Conservation (phyloP, 2,329 filamentous ascomycete genomes). For the Alternaria dauci region DNA sequence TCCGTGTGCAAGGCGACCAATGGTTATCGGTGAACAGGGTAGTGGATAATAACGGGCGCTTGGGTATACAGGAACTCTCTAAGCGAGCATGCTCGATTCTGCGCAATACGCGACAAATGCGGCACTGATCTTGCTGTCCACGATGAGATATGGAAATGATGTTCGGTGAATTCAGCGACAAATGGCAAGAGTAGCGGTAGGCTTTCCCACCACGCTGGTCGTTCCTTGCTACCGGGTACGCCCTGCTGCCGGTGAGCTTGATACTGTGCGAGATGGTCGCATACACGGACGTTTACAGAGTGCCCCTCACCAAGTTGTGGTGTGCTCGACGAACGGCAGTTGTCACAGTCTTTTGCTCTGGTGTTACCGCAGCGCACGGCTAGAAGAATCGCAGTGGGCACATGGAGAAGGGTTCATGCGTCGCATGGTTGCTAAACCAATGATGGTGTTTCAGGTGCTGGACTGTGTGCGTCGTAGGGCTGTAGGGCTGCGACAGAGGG, state of each 20-base stretch:
- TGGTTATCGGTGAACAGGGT: constrained; percentile 25
- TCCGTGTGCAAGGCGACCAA: constrained; percentile 27
- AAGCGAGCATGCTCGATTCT: constrained; percentile 17
- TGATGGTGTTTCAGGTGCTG: constrained; percentile 15
- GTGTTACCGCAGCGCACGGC: constrained; percentile 18
- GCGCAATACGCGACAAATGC: constrained; percentile 19
- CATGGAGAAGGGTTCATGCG: constrained; percentile 28
- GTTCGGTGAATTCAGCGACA: not conserved
- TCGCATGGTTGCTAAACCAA: constrained; percentile 23
- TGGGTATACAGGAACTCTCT: constrained; percentile 21
- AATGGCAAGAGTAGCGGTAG: constrained; percentile 11
- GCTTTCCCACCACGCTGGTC: constrained; percentile 24
- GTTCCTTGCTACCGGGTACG: constrained; percentile 24
- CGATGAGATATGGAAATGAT: constrained; percentile 11
- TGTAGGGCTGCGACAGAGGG: constrained; percentile 24
- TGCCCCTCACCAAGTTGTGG: constrained; percentile 15
- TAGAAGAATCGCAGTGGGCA: constrained; percentile 17
- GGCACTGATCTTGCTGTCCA: constrained; percentile 9
- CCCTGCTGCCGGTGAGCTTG: constrained; percentile 23
- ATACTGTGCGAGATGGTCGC: constrained; percentile 16
- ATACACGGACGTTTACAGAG: constrained; percentile 12
- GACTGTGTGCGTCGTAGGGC: constrained; percentile 33
- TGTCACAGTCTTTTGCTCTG: constrained; percentile 17
- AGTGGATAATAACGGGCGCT: constrained; percentile 29
- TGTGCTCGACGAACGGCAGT: constrained; percentile 24